Base-by-base conservation (phyloP, 2,329 filamentous ascomycete genomes). In the Kalaharituber pfeilii region DNA sequence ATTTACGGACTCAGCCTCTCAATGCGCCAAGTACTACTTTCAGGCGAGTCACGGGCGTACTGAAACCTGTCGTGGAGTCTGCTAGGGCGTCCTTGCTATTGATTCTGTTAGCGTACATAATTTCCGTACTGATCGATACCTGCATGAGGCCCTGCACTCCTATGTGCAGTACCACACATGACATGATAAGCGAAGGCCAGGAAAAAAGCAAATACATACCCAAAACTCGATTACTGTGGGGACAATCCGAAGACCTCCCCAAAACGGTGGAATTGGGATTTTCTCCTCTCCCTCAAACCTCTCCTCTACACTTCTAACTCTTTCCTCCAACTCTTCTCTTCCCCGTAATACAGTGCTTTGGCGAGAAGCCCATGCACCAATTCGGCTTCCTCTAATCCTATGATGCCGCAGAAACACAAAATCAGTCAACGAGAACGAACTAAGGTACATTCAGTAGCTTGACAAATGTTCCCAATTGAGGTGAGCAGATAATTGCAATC, bases 221-320 rank as follows among this genome's bases (percentile, higher is more conserved):
- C 91, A 98, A 67, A 98, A 98, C 75, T 98, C 91, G 50, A 98
- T 76, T 63, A 79, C 78, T 65, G 87, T 83, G 0, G 91, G 89
- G 59, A 88, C 75, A 57, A 98, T 77, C 62, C 89, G 79, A 67
- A 95, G 67, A 0, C 91, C 91, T 27, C 91, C 91, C 91, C 91
- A 98, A 67, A 94, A 95, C 8, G 84, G 81, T 3, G 91, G 91
- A 50, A 95, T 80, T 1, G 88, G 88, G 60, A 98, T 94, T 54
- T 84, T 70, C 26, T 94, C 84, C 60, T 76, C 65, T 1, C 79
- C 84, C 42, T 81, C 75, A 66, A 94, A 98, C 62, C 72, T 75
- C 67, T 76, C 71, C 71, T 94, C 84, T 30, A 81, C 75, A 64
- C 94, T 86, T 59, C 72, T 73, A 0, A 96, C 87, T 73, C 82